Evolutionary conservation across 129 eudicot species (phyloP).

Genomic region (Centaurea solstitialis): DNA sequence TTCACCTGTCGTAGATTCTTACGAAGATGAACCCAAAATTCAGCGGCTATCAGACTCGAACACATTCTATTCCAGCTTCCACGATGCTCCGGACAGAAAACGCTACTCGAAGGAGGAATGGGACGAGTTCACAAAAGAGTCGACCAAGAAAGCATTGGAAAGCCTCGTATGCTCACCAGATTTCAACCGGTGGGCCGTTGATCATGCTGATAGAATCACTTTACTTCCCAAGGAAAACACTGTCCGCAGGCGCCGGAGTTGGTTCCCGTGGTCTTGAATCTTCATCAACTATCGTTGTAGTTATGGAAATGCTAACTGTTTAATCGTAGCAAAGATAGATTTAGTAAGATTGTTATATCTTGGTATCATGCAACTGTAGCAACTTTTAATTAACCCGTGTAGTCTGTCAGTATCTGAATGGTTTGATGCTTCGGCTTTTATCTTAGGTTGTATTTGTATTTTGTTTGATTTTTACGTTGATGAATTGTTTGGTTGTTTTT

Average conservation of each 20-base stretch:
- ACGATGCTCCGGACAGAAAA: slow-evolving; percentile 56
- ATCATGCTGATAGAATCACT: slow-evolving; percentile 86
- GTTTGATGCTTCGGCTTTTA: neutral
- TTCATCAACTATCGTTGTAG: slow-evolving; percentile 28
- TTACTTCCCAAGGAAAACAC: slow-evolving; percentile 52
- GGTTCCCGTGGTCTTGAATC: slow-evolving; percentile 72
- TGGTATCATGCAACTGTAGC: slow-evolving; percentile 6
- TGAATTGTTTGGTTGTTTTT: neutral
- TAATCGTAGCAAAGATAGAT: slow-evolving; percentile 17
- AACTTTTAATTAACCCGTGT: slow-evolving; percentile 8
- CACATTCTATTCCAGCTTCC: slow-evolving; percentile 78
- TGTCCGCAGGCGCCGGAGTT: slow-evolving; percentile 30
- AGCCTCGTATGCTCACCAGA: slow-evolving; percentile 85
- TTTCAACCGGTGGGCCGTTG: slow-evolving; percentile 78
- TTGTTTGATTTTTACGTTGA: neutral
- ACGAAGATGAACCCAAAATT: slow-evolving; percentile 17
- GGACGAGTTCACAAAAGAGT: slow-evolving; percentile 63
- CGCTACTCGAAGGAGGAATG: slow-evolving; percentile 73
- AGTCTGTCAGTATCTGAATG: neutral
- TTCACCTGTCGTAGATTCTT: slow-evolving; percentile 33
- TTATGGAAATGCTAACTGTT: slow-evolving; percentile 13
- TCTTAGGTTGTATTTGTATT: neutral
- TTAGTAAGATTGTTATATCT: neutral
- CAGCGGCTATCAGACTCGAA: slow-evolving; percentile 43
- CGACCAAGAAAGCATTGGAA: slow-evolving; percentile 84